Base-by-base conservation (phyloP, 2,329 filamentous ascomycete species). In the Setomelanomma holmii region DNA sequence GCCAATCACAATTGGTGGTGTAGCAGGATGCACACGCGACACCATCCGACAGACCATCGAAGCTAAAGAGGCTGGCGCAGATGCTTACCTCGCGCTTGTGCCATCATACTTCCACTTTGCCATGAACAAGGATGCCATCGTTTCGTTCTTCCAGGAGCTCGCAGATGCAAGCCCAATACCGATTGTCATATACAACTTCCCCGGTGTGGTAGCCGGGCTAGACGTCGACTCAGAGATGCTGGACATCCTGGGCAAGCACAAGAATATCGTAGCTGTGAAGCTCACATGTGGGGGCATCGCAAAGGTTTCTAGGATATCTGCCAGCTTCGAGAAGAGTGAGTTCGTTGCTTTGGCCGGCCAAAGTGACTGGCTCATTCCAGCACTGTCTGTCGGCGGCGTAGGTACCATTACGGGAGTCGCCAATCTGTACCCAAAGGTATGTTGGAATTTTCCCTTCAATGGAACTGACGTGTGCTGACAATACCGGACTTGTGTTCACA, bases 401-500 rank as follows among this genome's bases (percentile, higher is more conserved):
- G 86, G 86, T 8, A 84, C 81, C 58, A 84, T 89, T 43, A 84
- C 85, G 0, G 86, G 84, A 3, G 83, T 88, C 55, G 86, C 80
- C 21, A 88, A 89, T 57, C 75, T 88, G 2, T 86, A 83, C 60
- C 85, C 85, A 7, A 80, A 79, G 64, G 73, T 67, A 68, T 43
- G 56, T 38, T 30, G 27, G 10, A 8, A 10, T 30, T 3, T 14
- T 30, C 10, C 14, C 27, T 6, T 30, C 27, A 6, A 30, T n/a
- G n/a, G 5, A 30, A 3, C 10, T 10, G 14, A 3, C 27, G 5
- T 30, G 27, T 30, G 14, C 5, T 30, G 27, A 30, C 27, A 10
- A 10, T 30, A 3, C 4, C 17, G 68, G 66, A 60, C 69, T n/a
- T 83, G 79, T 63, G 70, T 84, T 42, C 63, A 71, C 6, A 58